A percentile compares a stretch with the other conserved stretches of the same genome.
Evolutionary conservation across 345 rosid species (phyloP).

Genomic region (Capsella bursapastoris): DNA sequence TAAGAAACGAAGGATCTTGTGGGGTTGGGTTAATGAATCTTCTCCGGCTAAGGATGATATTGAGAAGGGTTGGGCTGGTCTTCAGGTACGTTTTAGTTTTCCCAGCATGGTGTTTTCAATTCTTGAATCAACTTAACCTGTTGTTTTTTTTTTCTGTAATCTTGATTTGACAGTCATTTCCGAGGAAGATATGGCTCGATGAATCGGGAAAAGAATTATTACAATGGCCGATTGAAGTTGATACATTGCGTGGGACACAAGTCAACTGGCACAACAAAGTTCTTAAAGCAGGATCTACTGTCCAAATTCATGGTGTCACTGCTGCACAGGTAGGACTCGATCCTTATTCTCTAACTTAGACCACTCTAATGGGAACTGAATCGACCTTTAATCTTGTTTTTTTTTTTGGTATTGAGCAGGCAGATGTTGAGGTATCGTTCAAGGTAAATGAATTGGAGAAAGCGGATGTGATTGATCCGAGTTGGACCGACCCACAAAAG

Average conservation of each 20-base stretch:
- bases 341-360: background rate
- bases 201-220: slow-evolving; percentile 61
- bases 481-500: slow-evolving; percentile 56
- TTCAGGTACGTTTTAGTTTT: slow-evolving; percentile 35
- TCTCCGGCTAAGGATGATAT: slow-evolving; percentile 47
- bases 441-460: slow-evolving; percentile 47
- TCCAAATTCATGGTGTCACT: slow-evolving; percentile 58
- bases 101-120: background rate
- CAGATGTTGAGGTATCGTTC: slow-evolving; percentile 76
- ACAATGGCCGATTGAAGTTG: slow-evolving; percentile 72
- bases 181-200: slow-evolving; percentile 58
- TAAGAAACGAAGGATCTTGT: slow-evolving; percentile 58
- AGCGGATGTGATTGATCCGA: slow-evolving; percentile 56
- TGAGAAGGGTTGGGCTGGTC: slow-evolving; percentile 43
- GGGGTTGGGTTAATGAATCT: slow-evolving; percentile 81
- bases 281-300: slow-evolving; percentile 48
- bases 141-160: background rate
- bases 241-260: slow-evolving; percentile 51
- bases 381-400: background rate
- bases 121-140: background rate
- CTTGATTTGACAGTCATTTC: slow-evolving; percentile 56
- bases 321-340: slow-evolving; percentile 52
- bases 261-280: slow-evolving; percentile 40
- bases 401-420: slow-evolving; percentile 46
- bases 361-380: background rate